Evolutionary conservation across 192 early-diverging fungal genomes (phyloP).

Genomic region (Paraglomus occultum): DNA sequence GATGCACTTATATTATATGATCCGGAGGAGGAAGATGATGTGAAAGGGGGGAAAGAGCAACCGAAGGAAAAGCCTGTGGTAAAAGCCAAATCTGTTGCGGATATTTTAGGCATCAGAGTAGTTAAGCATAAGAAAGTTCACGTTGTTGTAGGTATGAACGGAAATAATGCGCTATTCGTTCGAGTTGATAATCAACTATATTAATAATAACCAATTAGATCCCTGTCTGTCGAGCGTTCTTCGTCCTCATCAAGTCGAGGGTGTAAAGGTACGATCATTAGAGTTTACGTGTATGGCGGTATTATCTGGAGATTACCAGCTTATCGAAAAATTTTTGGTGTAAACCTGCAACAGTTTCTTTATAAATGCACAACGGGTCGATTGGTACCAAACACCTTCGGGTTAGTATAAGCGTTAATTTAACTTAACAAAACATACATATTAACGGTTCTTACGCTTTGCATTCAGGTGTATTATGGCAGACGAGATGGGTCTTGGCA

Average conservation of each 20-base stretch:
- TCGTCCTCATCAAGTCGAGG: constrained; percentile 96
- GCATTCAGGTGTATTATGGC: constrained; percentile 88
- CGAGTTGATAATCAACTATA: background rate
- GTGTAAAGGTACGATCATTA: constrained; percentile 54
- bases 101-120: constrained; percentile 52
- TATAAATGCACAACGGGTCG: constrained; percentile 92
- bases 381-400: constrained; percentile 70
- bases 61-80: constrained; percentile 36
- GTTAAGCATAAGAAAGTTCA: constrained; percentile 53
- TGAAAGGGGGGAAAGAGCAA: constrained; percentile 25
- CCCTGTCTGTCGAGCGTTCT: constrained; percentile 80
- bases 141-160: constrained; percentile 57
- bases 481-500: constrained; percentile 95
- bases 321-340: background rate
- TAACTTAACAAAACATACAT: background rate
- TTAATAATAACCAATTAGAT: constrained; percentile 52
- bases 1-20: constrained; percentile 85
- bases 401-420: constrained; percentile 33
- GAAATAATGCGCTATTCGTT: background rate
- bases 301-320: background rate
- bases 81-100: constrained; percentile 49
- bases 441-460: background rate
- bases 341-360: constrained; percentile 62
- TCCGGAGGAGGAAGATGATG: constrained; percentile 57
- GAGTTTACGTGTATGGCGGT: too few species aligned